phyloP scores from a whole-genome alignment of 139 green algal species.

The Yamagishiella unicocca region DNA sequence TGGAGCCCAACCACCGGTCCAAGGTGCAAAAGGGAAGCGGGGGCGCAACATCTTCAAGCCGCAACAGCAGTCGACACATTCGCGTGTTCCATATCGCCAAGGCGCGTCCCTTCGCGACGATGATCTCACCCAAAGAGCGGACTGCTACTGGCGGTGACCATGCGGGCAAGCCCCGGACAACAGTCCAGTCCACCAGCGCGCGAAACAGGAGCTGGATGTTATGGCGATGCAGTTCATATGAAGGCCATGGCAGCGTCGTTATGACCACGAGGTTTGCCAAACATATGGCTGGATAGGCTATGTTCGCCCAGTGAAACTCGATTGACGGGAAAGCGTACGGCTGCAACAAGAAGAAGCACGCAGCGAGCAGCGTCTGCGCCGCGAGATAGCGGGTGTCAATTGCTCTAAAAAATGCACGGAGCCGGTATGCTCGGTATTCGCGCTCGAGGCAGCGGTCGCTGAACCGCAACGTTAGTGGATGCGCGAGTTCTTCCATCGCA shows the following conservation, averaged over 20 bases:
- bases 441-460: background rate
- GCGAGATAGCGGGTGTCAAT: background rate
- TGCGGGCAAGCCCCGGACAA: background rate
- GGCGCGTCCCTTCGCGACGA: no score
- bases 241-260: background rate
- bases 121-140: conserved; percentile 17
- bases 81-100: no score
- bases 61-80: no score
- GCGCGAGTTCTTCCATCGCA: background rate
- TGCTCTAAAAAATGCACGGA: background rate
- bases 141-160: conserved; percentile 19
- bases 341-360: conserved; percentile 1
- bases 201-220: background rate
- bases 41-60: no score
- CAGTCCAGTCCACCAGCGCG: background rate
- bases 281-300: background rate
- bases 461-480: background rate
- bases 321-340: conserved; percentile 1
- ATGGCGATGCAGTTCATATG: background rate
- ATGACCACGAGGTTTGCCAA: conserved; percentile 7
- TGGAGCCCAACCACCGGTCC: no score
- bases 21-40: no score
- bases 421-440: background rate
- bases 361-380: background rate
- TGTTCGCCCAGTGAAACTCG: background rate